These are phyloP conservation scores for Pterulicium gracile DNA, from an alignment of 1,284 basidiomycete genomes.

Conservation along the genomic window DNA sequence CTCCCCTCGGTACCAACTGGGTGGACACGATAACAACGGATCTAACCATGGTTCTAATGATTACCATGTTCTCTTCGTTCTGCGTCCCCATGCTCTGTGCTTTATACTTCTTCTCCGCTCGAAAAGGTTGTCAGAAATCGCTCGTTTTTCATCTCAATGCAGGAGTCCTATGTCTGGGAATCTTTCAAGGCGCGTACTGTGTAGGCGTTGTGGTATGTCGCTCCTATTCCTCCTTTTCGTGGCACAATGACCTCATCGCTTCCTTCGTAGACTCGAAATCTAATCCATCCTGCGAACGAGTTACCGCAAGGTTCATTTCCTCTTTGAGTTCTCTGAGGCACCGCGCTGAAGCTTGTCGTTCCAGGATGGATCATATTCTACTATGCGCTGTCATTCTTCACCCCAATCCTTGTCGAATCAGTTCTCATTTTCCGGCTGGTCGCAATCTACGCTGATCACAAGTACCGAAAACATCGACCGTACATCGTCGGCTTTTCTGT, in stretches of 20 bases:
- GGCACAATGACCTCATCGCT: background rate
- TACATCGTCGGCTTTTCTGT: background rate
- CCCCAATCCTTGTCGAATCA: constrained; percentile 1
- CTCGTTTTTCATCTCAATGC: constrained; percentile 1
- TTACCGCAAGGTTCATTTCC: background rate
- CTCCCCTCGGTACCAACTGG: background rate
- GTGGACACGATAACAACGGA: background rate
- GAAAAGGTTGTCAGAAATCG: background rate
- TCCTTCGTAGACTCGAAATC: background rate
- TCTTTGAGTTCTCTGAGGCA: background rate
- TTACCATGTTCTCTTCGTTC: constrained; percentile 1
- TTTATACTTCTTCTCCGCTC: constrained; percentile 1
- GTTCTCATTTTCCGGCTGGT: background rate
- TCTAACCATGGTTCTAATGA: background rate
- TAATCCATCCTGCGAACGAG: constrained; percentile 1
- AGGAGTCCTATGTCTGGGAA: background rate
- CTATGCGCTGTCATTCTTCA: constrained; percentile 2
- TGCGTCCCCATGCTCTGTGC: constrained; percentile 1
- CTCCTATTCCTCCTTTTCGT: background rate
- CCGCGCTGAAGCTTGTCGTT: background rate
- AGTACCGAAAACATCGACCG: background rate
- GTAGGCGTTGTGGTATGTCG: background rate
- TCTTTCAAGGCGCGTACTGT: background rate
- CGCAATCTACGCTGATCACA: background rate
- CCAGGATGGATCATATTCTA: background rate